Conservation (phyloP, 2,329 filamentous ascomycete genomes). For the Mollisiaceae sp. region DNA sequence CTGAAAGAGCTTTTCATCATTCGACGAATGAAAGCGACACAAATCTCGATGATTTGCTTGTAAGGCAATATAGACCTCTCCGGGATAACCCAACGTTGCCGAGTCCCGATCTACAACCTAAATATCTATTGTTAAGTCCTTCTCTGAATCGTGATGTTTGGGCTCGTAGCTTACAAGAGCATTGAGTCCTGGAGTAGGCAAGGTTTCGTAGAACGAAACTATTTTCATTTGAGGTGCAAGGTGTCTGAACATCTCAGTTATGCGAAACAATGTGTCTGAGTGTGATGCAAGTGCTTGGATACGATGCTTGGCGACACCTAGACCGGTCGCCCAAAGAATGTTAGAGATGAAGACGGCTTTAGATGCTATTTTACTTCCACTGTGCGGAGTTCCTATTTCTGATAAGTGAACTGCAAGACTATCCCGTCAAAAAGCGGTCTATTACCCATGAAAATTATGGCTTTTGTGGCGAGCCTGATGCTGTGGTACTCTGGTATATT, state of each 20-base stretch:
- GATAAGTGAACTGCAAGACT: no score
- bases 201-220: slow-evolving; percentile 8
- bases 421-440: no score
- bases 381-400: no score
- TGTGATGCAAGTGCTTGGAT: slow-evolving; percentile 1
- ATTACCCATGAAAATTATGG: no score
- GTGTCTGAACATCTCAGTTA: slow-evolving; percentile 9
- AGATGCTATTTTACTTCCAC: no score
- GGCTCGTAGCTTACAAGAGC: slow-evolving; percentile 7
- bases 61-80: background rate
- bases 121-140: background rate
- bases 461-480: no score
- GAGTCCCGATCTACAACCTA: slow-evolving; percentile 7
- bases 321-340: background rate
- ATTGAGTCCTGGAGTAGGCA: slow-evolving; percentile 10
- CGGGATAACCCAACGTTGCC: background rate
- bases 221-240: slow-evolving; percentile 7
- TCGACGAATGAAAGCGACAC: background rate
- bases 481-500: no score
- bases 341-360: no score
- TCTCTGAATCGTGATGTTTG: background rate
- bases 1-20: slow-evolving; percentile 10
- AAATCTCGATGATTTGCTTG: background rate
- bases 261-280: background rate
- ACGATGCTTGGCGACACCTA: background rate